phyloP scores from a whole-genome alignment of 176 grass and related monocot genomes.

The Oryza coarctata region DNA sequence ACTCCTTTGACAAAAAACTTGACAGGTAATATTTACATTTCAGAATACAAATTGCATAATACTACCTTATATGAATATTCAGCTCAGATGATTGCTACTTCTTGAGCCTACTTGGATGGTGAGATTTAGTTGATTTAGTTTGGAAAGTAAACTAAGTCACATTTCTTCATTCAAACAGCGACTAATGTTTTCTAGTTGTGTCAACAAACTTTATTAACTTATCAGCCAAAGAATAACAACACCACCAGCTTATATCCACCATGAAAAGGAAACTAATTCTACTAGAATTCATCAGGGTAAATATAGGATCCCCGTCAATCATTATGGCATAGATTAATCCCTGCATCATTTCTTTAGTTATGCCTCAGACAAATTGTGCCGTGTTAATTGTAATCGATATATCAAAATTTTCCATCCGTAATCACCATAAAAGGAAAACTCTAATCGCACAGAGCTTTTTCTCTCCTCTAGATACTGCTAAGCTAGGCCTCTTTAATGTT shows the following conservation, averaged over 20 bases:
- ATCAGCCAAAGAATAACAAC: neutral
- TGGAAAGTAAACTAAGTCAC: neutral
- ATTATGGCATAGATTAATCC: neutral
- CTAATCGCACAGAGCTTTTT: neutral
- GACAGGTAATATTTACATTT: neutral
- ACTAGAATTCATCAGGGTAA: neutral
- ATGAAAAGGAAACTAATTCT: neutral
- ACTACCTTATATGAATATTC: neutral
- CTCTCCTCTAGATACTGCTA: neutral
- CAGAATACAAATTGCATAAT: neutral
- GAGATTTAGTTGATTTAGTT: neutral
- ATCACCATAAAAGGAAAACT: neutral
- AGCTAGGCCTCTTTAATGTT: neutral
- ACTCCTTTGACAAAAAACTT: neutral
- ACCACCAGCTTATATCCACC: neutral
- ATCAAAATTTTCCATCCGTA: neutral
- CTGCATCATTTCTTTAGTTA: neutral
- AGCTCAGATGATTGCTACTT: neutral
- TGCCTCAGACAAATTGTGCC: neutral
- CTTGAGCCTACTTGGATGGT: neutral
- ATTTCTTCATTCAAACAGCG: neutral
- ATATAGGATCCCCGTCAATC: neutral
- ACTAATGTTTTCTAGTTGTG: neutral
- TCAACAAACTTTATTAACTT: neutral
- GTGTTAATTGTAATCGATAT: neutral